Conservation (phyloP, 495 filamentous ascomycete species). For the Letharia lupina region DNA sequence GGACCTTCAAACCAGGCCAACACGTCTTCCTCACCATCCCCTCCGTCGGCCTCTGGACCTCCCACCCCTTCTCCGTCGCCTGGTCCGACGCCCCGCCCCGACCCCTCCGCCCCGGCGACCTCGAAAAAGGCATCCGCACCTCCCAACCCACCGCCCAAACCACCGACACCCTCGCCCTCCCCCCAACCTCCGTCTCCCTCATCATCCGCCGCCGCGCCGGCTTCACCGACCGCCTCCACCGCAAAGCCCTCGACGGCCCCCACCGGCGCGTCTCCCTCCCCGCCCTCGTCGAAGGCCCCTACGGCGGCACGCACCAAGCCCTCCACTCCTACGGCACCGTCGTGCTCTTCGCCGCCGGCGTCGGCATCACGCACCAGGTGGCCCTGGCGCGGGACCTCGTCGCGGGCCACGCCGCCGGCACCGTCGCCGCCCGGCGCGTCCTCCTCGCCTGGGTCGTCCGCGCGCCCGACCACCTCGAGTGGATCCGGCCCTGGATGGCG, state of each 20-base stretch:
- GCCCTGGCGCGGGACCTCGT: slow-evolving; percentile 80
- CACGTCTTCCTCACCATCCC: slow-evolving; percentile 84
- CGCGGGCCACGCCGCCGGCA: slow-evolving; percentile 60
- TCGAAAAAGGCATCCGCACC: slow-evolving; percentile 37
- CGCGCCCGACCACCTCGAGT: slow-evolving; percentile 78
- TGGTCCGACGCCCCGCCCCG: slow-evolving; percentile 82
- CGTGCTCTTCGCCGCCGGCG: slow-evolving; percentile 83
- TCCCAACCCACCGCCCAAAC: slow-evolving; percentile 12
- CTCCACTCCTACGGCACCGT: slow-evolving; percentile 86
- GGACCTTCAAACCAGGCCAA: slow-evolving; percentile 72
- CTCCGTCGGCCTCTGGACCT: slow-evolving; percentile 67
- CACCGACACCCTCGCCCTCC: background rate
- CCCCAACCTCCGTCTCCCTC: slow-evolving; percentile 60
- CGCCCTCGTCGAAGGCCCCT: slow-evolving; percentile 76
- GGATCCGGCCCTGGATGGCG: slow-evolving; percentile 93
- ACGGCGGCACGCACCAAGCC: slow-evolving; percentile 69
- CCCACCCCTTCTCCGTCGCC: slow-evolving; percentile 88
- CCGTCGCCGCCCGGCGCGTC: slow-evolving; percentile 68
- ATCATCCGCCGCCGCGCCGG: slow-evolving; percentile 79
- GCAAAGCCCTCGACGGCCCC: slow-evolving; percentile 27
- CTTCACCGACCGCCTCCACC: slow-evolving; percentile 75
- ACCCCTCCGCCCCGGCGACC: slow-evolving; percentile 30
- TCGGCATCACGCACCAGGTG: slow-evolving; percentile 91
- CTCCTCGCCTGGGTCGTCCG: slow-evolving; percentile 88
- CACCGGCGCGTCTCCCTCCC: slow-evolving; percentile 41